These are phyloP conservation scores for Thermochaetoides dissita DNA, from an alignment of 2,329 filamentous ascomycete species.

Conservation along the genomic window DNA sequence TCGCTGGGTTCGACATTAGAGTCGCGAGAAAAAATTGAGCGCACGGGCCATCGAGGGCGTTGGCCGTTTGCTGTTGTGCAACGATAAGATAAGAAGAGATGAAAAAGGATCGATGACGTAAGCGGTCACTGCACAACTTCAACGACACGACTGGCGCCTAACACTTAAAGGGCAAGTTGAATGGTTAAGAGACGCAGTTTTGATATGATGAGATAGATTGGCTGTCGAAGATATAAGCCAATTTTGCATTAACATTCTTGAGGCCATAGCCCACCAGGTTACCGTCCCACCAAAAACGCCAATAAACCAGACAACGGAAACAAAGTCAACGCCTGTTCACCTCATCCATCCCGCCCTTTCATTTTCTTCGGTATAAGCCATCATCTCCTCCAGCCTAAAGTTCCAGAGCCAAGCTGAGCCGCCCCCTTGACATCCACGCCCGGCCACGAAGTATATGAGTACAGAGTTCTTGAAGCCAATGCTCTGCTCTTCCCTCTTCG, in stretches of 20 bases:
- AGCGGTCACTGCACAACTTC: too few species aligned
- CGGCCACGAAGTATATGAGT: neutral
- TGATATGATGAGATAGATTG: too few species aligned
- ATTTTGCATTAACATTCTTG: neutral
- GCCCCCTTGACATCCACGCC: neutral
- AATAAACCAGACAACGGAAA: neutral
- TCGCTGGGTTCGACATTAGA: neutral
- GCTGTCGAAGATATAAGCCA: too few species aligned
- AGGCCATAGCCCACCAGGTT: too few species aligned
- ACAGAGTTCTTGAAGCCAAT: neutral
- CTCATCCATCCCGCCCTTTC: neutral
- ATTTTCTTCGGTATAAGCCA: neutral
- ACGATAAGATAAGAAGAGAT: too few species aligned
- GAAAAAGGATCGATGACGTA: too few species aligned
- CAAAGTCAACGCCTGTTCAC: neutral
- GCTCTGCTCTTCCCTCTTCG: neutral
- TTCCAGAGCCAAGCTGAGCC: too few species aligned
- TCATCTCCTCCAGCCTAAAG: neutral
- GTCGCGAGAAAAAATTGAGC: conserved; percentile 3
- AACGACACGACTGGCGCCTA: too few species aligned
- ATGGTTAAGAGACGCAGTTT: too few species aligned
- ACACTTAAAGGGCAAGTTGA: too few species aligned
- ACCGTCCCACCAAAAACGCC: neutral
- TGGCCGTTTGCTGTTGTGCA: too few species aligned
- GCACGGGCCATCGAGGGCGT: conserved; percentile 1